These are phyloP conservation scores for Amaranthus tricolor DNA, from an alignment of 179 eudicot species.

Conservation along the genomic window DNA sequence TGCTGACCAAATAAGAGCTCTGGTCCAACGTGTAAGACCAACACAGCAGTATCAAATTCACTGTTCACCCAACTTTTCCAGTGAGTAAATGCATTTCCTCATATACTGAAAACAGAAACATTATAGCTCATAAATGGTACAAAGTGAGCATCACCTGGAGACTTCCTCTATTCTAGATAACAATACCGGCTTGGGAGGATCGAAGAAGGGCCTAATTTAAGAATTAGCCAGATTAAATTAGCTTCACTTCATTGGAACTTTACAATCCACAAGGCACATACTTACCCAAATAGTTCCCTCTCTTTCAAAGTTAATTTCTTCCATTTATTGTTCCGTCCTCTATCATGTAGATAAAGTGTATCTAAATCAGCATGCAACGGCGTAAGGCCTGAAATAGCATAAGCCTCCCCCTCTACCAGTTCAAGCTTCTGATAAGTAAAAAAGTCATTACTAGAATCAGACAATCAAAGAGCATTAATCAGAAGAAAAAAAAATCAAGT, in stretches of 20 bases:
- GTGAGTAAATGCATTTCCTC: slow-evolving; percentile 12
- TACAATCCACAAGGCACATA: slow-evolving; percentile 12
- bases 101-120: slow-evolving; percentile 16
- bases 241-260: neutral
- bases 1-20: slow-evolving; percentile 55
- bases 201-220: slow-evolving; percentile 63
- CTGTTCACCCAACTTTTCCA: slow-evolving; percentile 38
- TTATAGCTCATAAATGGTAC: slow-evolving; percentile 1
- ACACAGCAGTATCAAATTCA: slow-evolving; percentile 80
- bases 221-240: slow-evolving; percentile 17
- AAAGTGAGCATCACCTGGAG: slow-evolving; percentile 51
- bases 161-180: slow-evolving; percentile 62
- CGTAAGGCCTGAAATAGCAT: slow-evolving; percentile 61
- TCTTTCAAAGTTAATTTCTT: slow-evolving; percentile 49
- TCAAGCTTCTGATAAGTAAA: slow-evolving; percentile 49
- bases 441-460: slow-evolving; percentile 12
- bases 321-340: slow-evolving; percentile 73
- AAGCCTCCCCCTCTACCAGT: slow-evolving; percentile 79
- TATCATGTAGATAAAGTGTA: slow-evolving; percentile 73
- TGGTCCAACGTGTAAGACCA: slow-evolving; percentile 74
- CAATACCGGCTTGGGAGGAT: slow-evolving; percentile 60
- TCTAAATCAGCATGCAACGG: slow-evolving; percentile 59
- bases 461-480: neutral
- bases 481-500: neutral
- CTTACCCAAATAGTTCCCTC: slow-evolving; percentile 58